A percentile compares a stretch with the other conserved stretches of the same genome.
Conservation (phyloP, 164 flowering plant species). For the Protea cynaroides region DNA sequence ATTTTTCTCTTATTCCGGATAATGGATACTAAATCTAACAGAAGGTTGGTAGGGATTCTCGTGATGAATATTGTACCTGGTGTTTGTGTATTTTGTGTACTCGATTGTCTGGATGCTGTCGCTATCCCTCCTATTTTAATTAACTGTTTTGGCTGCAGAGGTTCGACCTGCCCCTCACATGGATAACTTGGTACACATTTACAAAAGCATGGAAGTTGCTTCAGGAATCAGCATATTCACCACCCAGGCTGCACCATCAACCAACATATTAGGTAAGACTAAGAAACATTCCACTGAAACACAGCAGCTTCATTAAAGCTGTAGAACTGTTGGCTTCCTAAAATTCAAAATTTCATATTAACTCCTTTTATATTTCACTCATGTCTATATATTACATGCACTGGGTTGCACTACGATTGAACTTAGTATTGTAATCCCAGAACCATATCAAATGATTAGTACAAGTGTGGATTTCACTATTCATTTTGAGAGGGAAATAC, state of each 20-base stretch:
- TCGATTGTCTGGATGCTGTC: too few relatives aligned
- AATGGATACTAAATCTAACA: not conserved
- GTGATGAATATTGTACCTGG: too few relatives aligned
- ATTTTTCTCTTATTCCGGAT: not conserved
- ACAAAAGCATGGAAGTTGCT: slow-evolving; percentile 91
- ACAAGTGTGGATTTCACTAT: too few relatives aligned
- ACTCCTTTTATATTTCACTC: too few relatives aligned
- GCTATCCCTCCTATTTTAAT: not conserved
- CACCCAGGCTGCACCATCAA: slow-evolving; percentile 47
- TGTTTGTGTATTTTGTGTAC: too few relatives aligned
- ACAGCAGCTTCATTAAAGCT: too few relatives aligned
- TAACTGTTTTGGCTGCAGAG: slow-evolving; percentile 39
- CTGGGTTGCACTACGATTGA: too few relatives aligned
- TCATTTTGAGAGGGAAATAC: not conserved
- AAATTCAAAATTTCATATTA: too few relatives aligned
- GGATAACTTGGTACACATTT: slow-evolving; percentile 87
- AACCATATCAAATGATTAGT: too few relatives aligned
- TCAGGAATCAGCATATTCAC: slow-evolving; percentile 64
- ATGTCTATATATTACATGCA: too few relatives aligned
- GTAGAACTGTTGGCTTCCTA: too few relatives aligned
- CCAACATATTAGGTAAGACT: slow-evolving; percentile 38
- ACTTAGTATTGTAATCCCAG: too few relatives aligned
- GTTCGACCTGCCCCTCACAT: slow-evolving; percentile 88
- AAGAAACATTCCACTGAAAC: not conserved
- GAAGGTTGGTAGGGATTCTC: not conserved